Evolutionary conservation across 371 early-diverging fungal species (phyloP), one percentile per base, ranked within the genome.

Genomic region (Mucor lusitanicus): DNA sequence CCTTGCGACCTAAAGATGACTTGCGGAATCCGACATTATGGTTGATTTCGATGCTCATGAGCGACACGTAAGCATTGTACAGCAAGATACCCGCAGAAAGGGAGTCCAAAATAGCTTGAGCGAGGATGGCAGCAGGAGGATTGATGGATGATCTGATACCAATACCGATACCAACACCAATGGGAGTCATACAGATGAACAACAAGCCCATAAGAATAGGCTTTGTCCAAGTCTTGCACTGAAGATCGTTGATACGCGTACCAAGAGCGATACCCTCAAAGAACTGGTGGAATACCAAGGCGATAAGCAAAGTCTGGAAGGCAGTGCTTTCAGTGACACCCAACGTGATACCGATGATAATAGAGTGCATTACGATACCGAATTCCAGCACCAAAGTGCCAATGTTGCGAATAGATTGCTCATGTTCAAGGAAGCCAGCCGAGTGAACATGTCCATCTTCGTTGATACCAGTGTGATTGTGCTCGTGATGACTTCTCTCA

Each of bases 241-340:
- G 33, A 88, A 88, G 62, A 33, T 86, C 88, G 6, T 87, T 86
- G 44, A 95, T 84, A 32, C 94, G 85, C 39, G 90, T 81, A 19
- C 94, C 93, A 28, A 95, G 78, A 0, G 95, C 95, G 48, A 94
- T 71, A 37, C 97, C 96, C 78, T 96, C 96, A 74, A 94, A 94
- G 76, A 93, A 76, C 77, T 96, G 95, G 77, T 95, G 96, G 82
- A 95, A 94, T 23, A 80, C 76, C 13, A 95, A 76, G 13, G 95
- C 95, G 40, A 91, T 73, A 11, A 92, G 71, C 8, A 95, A 84
- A 15, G 90, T 72, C 28, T 55, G 59, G 59, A 76, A 79, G 39
- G 70, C 68, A 28, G 27, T 64, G 32, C 67, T 65, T n/a, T 54
- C 66, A 25, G 57, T 67, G 9, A 65, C 68, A 37, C 74, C 74